phyloP scores from a whole-genome alignment of 371 early-diverging fungal genomes.

The Actinomortierella ambigua region DNA sequence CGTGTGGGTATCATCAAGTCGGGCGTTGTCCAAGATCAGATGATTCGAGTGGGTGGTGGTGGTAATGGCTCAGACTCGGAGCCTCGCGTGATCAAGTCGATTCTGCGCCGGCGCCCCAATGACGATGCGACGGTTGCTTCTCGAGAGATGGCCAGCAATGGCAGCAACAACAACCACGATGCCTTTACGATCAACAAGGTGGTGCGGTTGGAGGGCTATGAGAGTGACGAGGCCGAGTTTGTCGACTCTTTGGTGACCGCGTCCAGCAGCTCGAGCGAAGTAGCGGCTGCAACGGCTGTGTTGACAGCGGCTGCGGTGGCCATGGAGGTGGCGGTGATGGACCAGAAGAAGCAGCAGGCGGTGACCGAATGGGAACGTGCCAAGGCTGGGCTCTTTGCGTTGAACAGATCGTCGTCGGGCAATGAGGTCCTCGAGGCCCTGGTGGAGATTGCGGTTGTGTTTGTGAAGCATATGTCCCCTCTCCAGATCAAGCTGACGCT shows the following conservation, averaged over 20 bases:
- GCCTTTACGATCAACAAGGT: constrained; percentile 3
- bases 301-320: too few relatives aligned
- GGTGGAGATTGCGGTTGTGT: constrained; percentile 14
- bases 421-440: constrained; percentile 26
- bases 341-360: too few relatives aligned
- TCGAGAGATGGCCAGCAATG: too few relatives aligned
- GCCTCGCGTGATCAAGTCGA: neutral
- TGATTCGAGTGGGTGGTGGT: neutral
- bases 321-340: too few relatives aligned
- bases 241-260: constrained; percentile 7
- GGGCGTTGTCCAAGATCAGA: neutral
- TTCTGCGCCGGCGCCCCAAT: neutral
- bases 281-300: too few relatives aligned
- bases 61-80: neutral
- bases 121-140: neutral
- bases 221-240: constrained; percentile 34
- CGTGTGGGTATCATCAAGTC: neutral
- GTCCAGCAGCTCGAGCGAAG: too few relatives aligned
- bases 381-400: too few relatives aligned
- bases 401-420: constrained; percentile 2
- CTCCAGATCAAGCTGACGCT: constrained; percentile 23
- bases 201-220: constrained; percentile 3
- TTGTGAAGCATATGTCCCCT: constrained; percentile 9
- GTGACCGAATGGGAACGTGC: too few relatives aligned
- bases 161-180: too few relatives aligned